Conservation (phyloP, 257 asterid species). For the Plantago major region DNA sequence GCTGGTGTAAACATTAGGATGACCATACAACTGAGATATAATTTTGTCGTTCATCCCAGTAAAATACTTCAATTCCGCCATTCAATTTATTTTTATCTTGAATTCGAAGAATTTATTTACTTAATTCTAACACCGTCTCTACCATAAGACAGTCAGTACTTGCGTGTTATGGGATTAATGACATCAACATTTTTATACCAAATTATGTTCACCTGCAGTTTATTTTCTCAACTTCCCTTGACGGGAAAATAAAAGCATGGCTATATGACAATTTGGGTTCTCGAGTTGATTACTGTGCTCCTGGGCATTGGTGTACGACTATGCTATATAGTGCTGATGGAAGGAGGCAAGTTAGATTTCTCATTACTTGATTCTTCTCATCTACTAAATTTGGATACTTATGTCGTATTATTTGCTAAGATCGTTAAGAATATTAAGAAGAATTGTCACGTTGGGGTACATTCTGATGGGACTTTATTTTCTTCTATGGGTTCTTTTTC, state of each 20-base stretch:
- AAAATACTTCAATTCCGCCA: too few species aligned
- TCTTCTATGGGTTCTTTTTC: conserved; percentile 20
- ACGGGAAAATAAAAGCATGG: conserved; percentile 99
- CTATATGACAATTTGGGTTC: conserved; percentile 93
- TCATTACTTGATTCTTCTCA: conserved; percentile 2
- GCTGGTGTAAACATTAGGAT: too few species aligned
- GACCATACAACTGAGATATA: too few species aligned
- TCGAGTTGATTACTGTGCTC: conserved; percentile 98
- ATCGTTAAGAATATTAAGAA: not conserved
- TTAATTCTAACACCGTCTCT: too few species aligned
- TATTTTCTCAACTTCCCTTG: conserved; percentile 90
- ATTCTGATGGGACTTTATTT: conserved; percentile 18
- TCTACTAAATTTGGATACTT: not conserved
- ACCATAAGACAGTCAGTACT: not conserved
- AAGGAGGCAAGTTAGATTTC: conserved; percentile 53
- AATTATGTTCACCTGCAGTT: conserved; percentile 60
- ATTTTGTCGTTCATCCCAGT: too few species aligned
- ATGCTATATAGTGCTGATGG: conserved; percentile 99
- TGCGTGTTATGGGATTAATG: not conserved
- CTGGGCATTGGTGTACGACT: conserved; percentile 95
- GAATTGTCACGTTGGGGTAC: not conserved
- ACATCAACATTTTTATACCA: conserved; percentile 6
- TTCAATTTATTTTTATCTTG: too few species aligned
- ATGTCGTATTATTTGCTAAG: not conserved
- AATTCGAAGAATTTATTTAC: too few species aligned